A percentile compares a stretch with the other conserved stretches of the same genome.
phyloP scores from a whole-genome alignment of 805 yeast genomes.

The Yarrowia bubula region DNA sequence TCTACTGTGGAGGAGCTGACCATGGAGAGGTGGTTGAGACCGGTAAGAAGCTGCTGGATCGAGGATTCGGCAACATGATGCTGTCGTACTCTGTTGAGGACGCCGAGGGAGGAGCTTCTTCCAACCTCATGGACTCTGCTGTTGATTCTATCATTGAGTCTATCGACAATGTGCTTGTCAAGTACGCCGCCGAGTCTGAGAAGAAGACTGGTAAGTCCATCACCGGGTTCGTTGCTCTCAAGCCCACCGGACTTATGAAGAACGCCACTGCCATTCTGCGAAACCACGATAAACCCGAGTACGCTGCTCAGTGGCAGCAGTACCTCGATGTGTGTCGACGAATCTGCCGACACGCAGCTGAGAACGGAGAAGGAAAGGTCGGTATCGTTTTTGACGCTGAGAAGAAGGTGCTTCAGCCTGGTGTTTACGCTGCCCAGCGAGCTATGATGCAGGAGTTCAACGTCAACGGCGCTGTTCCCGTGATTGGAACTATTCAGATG shows the following conservation, averaged over 20 bases:
- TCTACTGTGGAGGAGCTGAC: conserved; percentile 89
- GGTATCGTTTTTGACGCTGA: conserved; percentile 85
- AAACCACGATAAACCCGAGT: conserved; percentile 56
- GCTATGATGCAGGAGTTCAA: conserved; percentile 73
- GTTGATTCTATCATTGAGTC: conserved; percentile 50
- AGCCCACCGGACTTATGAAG: conserved; percentile 84
- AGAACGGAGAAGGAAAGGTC: conserved; percentile 47
- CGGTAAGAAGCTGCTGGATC: conserved; percentile 59
- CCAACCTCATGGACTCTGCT: conserved; percentile 38
- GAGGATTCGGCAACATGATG: conserved; percentile 94
- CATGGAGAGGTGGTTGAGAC: conserved; percentile 66
- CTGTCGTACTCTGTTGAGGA: conserved; percentile 91
- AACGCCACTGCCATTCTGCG: conserved; percentile 72
- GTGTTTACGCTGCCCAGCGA: conserved; percentile 88
- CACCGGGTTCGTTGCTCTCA: conserved; percentile 86
- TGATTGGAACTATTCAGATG: conserved; percentile 92
- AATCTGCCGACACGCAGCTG: conserved; percentile 54
- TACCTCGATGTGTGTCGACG: conserved; percentile 65
- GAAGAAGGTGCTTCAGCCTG: conserved; percentile 80
- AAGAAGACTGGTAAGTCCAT: conserved; percentile 42
- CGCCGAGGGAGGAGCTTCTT: conserved; percentile 60
- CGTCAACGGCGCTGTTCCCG: conserved; percentile 59
- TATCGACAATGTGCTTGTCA: conserved; percentile 61
- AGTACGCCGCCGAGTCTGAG: conserved; percentile 48
- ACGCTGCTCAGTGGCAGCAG: conserved; percentile 50